Evolutionary conservation across 2,329 filamentous ascomycete genomes (phyloP), one percentile per base, ranked within the genome.

Genomic region (Meredithiella fracta): DNA sequence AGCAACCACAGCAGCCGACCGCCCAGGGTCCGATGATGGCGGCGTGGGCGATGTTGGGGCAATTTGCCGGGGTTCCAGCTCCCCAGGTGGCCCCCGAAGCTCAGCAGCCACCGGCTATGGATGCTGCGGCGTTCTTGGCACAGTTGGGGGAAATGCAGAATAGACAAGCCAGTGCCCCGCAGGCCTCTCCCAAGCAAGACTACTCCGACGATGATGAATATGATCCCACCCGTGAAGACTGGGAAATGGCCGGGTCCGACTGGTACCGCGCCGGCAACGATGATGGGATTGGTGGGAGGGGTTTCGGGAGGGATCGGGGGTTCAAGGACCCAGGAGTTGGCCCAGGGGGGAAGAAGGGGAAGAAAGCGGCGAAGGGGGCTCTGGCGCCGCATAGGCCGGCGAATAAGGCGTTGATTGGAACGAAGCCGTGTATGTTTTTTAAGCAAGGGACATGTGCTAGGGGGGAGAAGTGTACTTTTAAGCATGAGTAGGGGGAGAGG

Each of bases 381-480:
- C 65, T 70, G 34, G 66, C 67, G 26, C 67, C 66, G 7, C 70
- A 73, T 58, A 68, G 72, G 57, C 68, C 70, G 17, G 69, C 67
- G 60, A 79, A 83, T 62, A 76, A 73, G 58, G 73, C 75, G 14
- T 70, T 80, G 14, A 79, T 80, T 51, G 79, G 80, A 56, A 84
- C 82, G 47, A 80, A 84, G 63, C 74, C 82, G 3, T 87, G 84
- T 66, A 76, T 75, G 20, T 88, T 86, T 66, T 87, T 74, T 72
- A 74, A 78, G 58, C 78, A 84, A 64, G 83, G 83, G 14, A 82
- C 81, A 64, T 87, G 84, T 67, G 79, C 78, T 5, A 82, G 86
- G 64, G 84, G 84, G 22, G 81, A 83, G 37, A 80, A 80, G 63
- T 87, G 84, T 69, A 86, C 83, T 1, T 88, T 83, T 66, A 75